phyloP scores from a whole-genome alignment of 805 yeast genomes.

The Monosporozyma unispora region DNA sequence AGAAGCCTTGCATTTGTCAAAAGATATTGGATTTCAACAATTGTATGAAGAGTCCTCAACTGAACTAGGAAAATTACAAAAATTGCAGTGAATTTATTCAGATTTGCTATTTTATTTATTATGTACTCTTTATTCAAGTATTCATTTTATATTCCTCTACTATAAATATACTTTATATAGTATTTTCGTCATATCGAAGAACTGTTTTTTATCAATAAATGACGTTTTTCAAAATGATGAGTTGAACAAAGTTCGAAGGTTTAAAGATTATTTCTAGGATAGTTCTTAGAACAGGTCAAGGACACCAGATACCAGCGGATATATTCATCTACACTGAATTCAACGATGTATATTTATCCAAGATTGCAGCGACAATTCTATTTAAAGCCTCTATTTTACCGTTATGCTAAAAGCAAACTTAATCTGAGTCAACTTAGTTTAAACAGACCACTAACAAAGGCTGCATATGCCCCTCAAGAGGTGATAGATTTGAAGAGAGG shows the following conservation, averaged over 20 bases:
- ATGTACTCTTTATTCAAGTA: slow-evolving; percentile 34
- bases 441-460: background rate
- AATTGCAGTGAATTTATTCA: background rate
- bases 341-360: background rate
- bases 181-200: too few species aligned
- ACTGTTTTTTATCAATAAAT: too few species aligned
- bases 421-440: background rate
- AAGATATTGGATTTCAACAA: slow-evolving; percentile 50
- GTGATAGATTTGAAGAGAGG: slow-evolving; percentile 28
- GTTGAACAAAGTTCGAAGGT: background rate
- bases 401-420: background rate
- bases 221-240: slow-evolving; percentile 1
- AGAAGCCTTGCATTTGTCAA: slow-evolving; percentile 59
- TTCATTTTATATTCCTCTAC: background rate
- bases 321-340: background rate
- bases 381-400: background rate
- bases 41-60: slow-evolving; percentile 50
- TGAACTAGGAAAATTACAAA: slow-evolving; percentile 41
- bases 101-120: slow-evolving; percentile 33
- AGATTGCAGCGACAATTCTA: background rate
- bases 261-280: background rate
- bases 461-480: background rate
- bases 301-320: background rate
- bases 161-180: too few species aligned
- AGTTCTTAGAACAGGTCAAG: background rate